Evolutionary conservation across 176 grass and related monocot genomes (phyloP).

Genomic region (Olyra latifolia): DNA sequence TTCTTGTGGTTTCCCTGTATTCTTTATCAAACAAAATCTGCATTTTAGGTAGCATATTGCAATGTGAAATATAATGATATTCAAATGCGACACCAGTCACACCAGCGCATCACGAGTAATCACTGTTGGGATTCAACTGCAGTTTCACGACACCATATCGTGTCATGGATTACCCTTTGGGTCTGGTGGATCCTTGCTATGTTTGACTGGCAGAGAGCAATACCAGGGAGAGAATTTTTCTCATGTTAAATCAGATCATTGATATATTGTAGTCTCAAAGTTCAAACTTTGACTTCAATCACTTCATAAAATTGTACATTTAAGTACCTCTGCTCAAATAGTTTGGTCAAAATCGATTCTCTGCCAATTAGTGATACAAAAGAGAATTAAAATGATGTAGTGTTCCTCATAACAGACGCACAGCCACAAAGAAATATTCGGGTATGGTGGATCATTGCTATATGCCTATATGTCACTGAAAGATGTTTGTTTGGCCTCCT

Average conservation of each 20-base stretch:
- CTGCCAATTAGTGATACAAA: background rate
- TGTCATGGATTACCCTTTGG: background rate
- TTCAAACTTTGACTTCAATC: background rate
- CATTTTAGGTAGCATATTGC: background rate
- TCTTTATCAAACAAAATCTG: constrained; percentile 4
- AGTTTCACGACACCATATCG: background rate
- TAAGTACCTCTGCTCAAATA: background rate
- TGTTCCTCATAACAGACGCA: background rate
- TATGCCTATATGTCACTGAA: background rate
- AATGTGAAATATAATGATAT: background rate
- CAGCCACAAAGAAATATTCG: background rate
- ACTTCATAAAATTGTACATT: background rate
- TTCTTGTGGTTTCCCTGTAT: background rate
- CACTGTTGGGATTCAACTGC: background rate
- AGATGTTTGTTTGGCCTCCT: background rate
- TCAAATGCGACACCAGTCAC: background rate
- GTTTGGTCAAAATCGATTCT: background rate
- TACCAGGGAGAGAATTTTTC: background rate
- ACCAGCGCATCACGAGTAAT: background rate
- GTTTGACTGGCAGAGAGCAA: background rate
- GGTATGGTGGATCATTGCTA: too few species aligned
- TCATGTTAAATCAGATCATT: constrained; percentile 3
- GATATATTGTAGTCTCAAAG: background rate
- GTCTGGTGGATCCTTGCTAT: background rate
- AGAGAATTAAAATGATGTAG: background rate